Conservation (phyloP, 2,329 filamentous ascomycete species). For the Scleromitrula shiraiana region DNA sequence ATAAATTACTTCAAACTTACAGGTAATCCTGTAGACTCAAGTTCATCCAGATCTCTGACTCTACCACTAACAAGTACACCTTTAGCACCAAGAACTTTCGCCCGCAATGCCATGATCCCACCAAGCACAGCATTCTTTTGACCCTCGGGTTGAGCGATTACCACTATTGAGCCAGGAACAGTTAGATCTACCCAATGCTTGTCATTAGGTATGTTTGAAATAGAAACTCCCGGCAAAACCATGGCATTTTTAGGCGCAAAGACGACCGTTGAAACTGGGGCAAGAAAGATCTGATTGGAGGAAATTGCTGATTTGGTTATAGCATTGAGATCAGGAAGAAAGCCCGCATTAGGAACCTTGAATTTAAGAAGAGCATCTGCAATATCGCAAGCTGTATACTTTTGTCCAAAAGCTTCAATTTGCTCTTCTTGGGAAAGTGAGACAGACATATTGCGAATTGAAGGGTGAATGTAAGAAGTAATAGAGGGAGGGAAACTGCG, state of each 20-base stretch:
- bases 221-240: conserved; percentile 19
- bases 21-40: conserved; percentile 47
- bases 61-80: conserved; percentile 61
- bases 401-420: conserved; percentile 18
- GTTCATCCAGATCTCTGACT: conserved; percentile 56
- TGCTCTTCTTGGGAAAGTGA: conserved; percentile 4
- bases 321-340: conserved; percentile 48
- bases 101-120: conserved; percentile 67
- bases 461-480: neutral
- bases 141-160: conserved; percentile 56
- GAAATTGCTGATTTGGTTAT: conserved; percentile 15
- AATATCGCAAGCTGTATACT: conserved; percentile 47
- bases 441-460: conserved; percentile 3
- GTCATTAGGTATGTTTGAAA: conserved; percentile 45
- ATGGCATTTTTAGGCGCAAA: conserved; percentile 53
- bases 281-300: conserved; percentile 25
- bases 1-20: conserved; percentile 34
- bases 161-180: conserved; percentile 49
- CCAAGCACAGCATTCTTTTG: conserved; percentile 66
- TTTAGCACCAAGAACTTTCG: conserved; percentile 52
- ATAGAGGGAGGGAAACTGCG: neutral
- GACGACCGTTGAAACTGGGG: conserved; percentile 52
- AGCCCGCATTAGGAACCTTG: conserved; percentile 57
- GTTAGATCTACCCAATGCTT: conserved; percentile 64
- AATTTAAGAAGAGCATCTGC: conserved; percentile 68